Conservation (phyloP, 495 filamentous ascomycete genomes). For the Rusavskia elegans region DNA sequence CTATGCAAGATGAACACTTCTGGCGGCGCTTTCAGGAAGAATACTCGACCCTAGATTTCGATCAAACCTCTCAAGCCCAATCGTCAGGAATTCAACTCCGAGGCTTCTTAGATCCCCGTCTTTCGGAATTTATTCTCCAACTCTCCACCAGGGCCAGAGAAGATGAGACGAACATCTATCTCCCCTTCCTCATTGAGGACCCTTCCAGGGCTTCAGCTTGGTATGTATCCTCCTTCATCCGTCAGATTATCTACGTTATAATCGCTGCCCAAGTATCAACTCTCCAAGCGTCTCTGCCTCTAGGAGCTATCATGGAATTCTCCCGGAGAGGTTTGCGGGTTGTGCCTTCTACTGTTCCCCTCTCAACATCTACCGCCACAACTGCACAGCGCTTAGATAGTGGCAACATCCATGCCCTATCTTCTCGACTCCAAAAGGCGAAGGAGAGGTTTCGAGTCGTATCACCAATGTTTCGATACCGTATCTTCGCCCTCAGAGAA, state of each 20-base stretch:
- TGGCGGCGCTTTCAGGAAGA: constrained; percentile 29
- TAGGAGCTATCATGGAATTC: background rate
- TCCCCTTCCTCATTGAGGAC: constrained; percentile 43
- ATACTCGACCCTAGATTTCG: constrained; percentile 15
- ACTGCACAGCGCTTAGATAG: constrained; percentile 4
- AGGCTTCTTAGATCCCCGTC: constrained; percentile 27
- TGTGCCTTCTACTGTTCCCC: background rate
- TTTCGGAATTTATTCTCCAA: constrained; percentile 31
- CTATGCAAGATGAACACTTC: constrained; percentile 7
- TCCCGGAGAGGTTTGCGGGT: background rate
- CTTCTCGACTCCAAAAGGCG: background rate
- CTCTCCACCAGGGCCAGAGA: constrained; percentile 2
- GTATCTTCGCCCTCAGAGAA: constrained; percentile 1
- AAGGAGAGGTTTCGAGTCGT: background rate
- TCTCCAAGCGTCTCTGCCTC: background rate
- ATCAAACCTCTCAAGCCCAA: background rate
- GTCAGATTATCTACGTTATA: background rate
- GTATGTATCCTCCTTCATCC: constrained; percentile 33
- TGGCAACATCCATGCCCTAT: constrained; percentile 7
- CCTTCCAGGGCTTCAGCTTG: constrained; percentile 45
- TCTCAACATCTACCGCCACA: background rate
- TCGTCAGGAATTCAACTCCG: background rate
- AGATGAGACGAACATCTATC: constrained; percentile 30
- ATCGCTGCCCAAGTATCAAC: background rate
- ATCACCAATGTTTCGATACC: background rate